Evolutionary conservation across 2,329 filamentous ascomycete genomes (phyloP).

Genomic region (Neodidymelliopsis sp.): DNA sequence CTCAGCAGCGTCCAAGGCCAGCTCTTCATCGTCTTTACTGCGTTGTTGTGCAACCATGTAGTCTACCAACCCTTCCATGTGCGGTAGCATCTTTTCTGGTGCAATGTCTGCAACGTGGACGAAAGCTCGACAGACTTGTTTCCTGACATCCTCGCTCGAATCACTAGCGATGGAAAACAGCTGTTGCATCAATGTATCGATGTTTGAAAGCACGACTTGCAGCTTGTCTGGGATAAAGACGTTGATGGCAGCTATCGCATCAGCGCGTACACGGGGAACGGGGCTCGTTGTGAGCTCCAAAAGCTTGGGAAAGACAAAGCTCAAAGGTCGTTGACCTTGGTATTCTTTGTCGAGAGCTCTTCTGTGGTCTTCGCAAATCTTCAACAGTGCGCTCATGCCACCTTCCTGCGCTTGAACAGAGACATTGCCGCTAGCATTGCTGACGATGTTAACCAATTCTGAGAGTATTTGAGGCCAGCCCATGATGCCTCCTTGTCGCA

Average conservation of each 20-base stretch:
- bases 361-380: conserved; percentile 96
- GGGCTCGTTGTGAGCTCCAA: conserved; percentile 83
- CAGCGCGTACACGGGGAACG: conserved; percentile 77
- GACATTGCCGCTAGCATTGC: conserved; percentile 73
- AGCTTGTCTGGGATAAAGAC: conserved; percentile 88
- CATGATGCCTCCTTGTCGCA: conserved; percentile 82
- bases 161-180: conserved; percentile 85
- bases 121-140: conserved; percentile 92
- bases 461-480: conserved; percentile 91
- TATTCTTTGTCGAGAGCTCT: conserved; percentile 87
- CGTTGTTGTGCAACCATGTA: conserved; percentile 93
- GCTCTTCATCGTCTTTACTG: conserved; percentile 79
- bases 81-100: conserved; percentile 87
- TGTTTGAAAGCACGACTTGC: conserved; percentile 78
- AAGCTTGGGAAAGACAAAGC: conserved; percentile 88
- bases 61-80: conserved; percentile 86
- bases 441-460: conserved; percentile 79
- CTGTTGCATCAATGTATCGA: conserved; percentile 82
- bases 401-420: conserved; percentile 83
- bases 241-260: conserved; percentile 86
- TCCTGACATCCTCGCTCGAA: conserved; percentile 79
- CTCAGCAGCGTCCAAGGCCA: conserved; percentile 93
- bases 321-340: conserved; percentile 85
- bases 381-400: conserved; percentile 89
- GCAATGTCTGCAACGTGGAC: conserved; percentile 90